phyloP scores from a whole-genome alignment of 495 filamentous ascomycete species.

The Xylaria venustula region DNA sequence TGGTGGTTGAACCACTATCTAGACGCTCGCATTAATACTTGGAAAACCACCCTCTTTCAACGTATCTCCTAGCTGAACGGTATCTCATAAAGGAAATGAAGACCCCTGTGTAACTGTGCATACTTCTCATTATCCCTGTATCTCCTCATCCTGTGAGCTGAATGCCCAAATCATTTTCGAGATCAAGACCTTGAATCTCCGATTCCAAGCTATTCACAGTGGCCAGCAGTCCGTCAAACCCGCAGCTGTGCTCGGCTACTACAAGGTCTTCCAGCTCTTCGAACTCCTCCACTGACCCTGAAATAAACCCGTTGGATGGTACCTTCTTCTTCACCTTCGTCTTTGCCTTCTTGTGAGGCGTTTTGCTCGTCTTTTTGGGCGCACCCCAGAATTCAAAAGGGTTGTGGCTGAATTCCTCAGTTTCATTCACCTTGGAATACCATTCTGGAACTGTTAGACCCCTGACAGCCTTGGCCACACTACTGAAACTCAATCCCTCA shows the following conservation, averaged over 20 bases:
- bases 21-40: too few relatives aligned
- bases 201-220: neutral
- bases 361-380: neutral
- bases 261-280: neutral
- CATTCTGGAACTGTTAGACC: neutral
- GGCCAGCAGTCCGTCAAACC: neutral
- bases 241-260: neutral
- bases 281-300: neutral
- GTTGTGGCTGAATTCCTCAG: neutral
- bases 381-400: constrained; percentile 5
- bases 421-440: neutral
- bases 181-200: neutral
- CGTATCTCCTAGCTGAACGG: too few relatives aligned
- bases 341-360: neutral
- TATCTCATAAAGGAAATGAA: too few relatives aligned
- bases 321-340: neutral
- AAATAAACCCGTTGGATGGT: neutral
- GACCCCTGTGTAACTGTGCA: too few relatives aligned
- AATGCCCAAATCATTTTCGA: neutral
- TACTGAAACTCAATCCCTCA: neutral
- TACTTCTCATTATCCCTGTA: too few relatives aligned
- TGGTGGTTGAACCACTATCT: too few relatives aligned
- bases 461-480: neutral
- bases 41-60: too few relatives aligned
- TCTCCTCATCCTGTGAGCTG: neutral